phyloP scores from a whole-genome alignment of 495 filamentous ascomycete genomes.

The Apiosordaria backusii region DNA sequence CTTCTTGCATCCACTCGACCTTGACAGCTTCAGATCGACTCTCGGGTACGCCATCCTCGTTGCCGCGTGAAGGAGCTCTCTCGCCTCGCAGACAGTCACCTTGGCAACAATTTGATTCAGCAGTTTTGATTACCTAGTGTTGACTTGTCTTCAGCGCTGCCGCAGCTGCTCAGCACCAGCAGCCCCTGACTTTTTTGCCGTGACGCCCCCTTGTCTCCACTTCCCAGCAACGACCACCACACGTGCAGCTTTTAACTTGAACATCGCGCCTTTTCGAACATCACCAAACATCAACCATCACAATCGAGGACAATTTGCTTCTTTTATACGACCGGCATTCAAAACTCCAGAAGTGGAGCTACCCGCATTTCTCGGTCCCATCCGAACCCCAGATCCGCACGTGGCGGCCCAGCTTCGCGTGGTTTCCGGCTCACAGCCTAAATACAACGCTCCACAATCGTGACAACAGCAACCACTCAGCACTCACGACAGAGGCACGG shows the following conservation, averaged over 20 bases:
- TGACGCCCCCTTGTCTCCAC: slow-evolving; percentile 4
- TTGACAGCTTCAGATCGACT: not conserved
- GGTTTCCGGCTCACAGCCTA: slow-evolving; percentile 17
- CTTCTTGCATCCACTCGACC: not conserved
- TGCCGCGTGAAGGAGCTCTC: not conserved
- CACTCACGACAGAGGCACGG: not conserved
- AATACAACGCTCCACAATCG: slow-evolving; percentile 22
- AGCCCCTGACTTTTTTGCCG: not conserved
- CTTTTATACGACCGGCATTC: slow-evolving; percentile 1
- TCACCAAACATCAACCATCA: not conserved
- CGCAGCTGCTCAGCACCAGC: not conserved
- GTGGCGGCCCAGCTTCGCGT: slow-evolving; percentile 16
- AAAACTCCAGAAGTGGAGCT: slow-evolving; percentile 16
- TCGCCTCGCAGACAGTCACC: not conserved
- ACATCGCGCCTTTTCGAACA: not conserved
- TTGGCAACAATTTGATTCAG: not conserved
- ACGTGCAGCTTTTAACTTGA: not conserved
- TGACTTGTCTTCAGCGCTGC: not conserved
- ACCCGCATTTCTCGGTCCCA: slow-evolving; percentile 13
- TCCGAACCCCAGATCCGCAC: slow-evolving; percentile 1
- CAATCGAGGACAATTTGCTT: slow-evolving; percentile 5
- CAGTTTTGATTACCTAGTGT: not conserved
- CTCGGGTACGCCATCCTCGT: not conserved
- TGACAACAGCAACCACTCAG: slow-evolving; percentile 11
- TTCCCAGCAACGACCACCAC: not conserved